phyloP scores from a whole-genome alignment of 2,329 filamentous ascomycete genomes.

The Monosporascus sp. region DNA sequence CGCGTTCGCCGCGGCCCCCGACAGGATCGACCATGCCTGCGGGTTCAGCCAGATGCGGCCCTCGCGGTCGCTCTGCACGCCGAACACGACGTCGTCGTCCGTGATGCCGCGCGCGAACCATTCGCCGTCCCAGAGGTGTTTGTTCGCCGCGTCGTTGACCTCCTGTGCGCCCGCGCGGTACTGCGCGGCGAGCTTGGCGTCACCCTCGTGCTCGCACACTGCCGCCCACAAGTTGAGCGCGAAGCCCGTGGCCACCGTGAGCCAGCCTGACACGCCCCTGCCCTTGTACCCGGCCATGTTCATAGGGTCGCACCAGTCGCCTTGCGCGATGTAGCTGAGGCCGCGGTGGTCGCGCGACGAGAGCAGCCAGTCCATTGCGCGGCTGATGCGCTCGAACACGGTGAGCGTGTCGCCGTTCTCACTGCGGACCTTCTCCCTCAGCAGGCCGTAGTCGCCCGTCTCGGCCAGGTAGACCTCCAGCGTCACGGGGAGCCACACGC shows the following conservation, averaged over 20 bases:
- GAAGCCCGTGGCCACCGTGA: slow-evolving; percentile 50
- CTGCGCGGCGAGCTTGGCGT: slow-evolving; percentile 34
- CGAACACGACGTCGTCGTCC: slow-evolving; percentile 48
- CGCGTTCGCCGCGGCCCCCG: slow-evolving; percentile 40
- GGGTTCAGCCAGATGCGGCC: slow-evolving; percentile 56
- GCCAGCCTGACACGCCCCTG: slow-evolving; percentile 52
- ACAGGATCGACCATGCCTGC: slow-evolving; percentile 49
- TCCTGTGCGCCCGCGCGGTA: slow-evolving; percentile 39
- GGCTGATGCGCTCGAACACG: slow-evolving; percentile 49
- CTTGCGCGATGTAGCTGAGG: slow-evolving; percentile 52
- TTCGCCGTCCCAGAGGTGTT: slow-evolving; percentile 49
- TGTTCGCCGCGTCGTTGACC: slow-evolving; percentile 46
- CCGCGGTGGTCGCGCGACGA: slow-evolving; percentile 45
- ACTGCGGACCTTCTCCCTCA: slow-evolving; percentile 38
- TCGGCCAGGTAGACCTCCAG: slow-evolving; percentile 51
- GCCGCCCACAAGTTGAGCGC: slow-evolving; percentile 48
- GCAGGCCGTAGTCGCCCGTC: slow-evolving; percentile 46
- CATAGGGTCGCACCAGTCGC: slow-evolving; percentile 58
- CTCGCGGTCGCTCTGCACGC: slow-evolving; percentile 43
- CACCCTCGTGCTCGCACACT: slow-evolving; percentile 42
- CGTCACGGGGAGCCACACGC: slow-evolving; percentile 51
- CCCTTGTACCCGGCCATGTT: slow-evolving; percentile 59
- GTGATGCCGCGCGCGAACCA: slow-evolving; percentile 56
- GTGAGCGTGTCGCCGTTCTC: slow-evolving; percentile 41
- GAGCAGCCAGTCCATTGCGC: slow-evolving; percentile 55